A percentile compares a stretch with the other conserved stretches of the same genome.
Evolutionary conservation across 345 rosid species (phyloP).

Genomic region (Anacardium occidentale): DNA sequence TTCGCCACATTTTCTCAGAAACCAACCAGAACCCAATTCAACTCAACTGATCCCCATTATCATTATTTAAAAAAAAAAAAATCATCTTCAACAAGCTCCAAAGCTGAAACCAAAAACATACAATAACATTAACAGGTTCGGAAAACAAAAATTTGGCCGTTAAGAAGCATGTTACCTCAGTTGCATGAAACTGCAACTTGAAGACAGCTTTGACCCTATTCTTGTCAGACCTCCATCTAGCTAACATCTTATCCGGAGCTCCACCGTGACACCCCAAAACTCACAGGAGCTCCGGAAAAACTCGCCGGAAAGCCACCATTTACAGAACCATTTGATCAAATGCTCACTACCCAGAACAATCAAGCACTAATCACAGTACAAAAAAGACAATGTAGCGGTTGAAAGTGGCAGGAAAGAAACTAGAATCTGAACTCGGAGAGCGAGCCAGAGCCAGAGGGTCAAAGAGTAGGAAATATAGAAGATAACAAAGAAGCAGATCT

Average conservation of each 20-base stretch:
- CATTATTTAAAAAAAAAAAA: not conserved
- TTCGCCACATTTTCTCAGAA: conserved; percentile 28
- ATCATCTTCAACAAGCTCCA: not conserved
- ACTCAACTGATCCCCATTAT: not conserved
- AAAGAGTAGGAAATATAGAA: not conserved
- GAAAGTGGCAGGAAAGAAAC: too few species aligned
- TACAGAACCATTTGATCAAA: too few species aligned
- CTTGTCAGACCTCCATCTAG: conserved; percentile 80
- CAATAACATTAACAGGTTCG: not conserved
- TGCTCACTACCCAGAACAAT: not conserved
- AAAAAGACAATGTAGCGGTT: conserved; percentile 4
- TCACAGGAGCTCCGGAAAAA: conserved; percentile 37
- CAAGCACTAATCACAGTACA: not conserved
- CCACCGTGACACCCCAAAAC: conserved; percentile 8
- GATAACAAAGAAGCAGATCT: conserved; percentile 44
- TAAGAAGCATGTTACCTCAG: conserved; percentile 51
- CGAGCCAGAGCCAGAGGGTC: too few species aligned
- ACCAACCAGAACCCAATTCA: conserved; percentile 23
- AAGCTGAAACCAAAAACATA: conserved; percentile 2
- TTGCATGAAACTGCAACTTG: conserved; percentile 81
- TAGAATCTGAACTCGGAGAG: too few species aligned
- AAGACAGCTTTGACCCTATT: conserved; percentile 72
- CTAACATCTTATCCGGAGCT: conserved; percentile 58
- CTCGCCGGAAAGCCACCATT: conserved; percentile 32
- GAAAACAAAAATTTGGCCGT: not conserved